Evolutionary conservation across 2,329 filamentous ascomycete genomes (phyloP).

Genomic region (Colletotrichum plurivorum): DNA sequence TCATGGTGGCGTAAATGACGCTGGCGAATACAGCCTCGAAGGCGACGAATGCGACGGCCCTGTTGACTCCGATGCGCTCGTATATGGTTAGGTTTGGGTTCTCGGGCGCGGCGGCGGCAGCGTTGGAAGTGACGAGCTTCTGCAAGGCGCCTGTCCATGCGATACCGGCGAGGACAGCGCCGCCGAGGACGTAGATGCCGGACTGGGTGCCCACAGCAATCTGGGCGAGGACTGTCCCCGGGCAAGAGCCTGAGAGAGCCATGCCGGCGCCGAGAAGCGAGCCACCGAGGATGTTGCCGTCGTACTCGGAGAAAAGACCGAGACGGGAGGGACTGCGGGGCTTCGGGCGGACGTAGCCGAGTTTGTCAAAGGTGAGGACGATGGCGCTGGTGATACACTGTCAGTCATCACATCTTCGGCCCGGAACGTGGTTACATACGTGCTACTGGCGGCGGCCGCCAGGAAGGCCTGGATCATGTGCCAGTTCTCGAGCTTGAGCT

Average conservation of each 20-base stretch:
- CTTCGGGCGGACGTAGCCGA: conserved; percentile 58
- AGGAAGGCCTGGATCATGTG: conserved; percentile 78
- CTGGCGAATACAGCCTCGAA: conserved; percentile 60
- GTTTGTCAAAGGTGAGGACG: conserved; percentile 60
- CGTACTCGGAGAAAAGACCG: conserved; percentile 67
- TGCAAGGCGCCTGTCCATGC: conserved; percentile 62
- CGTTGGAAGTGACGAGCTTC: conserved; percentile 49
- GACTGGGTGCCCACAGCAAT: conserved; percentile 66
- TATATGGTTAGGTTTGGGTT: conserved; percentile 51
- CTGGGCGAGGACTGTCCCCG: conserved; percentile 76
- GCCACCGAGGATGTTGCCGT: conserved; percentile 77
- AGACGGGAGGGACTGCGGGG: conserved; percentile 67
- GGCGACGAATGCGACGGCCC: conserved; percentile 52
- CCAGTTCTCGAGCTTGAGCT: conserved; percentile 73
- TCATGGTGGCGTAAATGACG: conserved; percentile 55
- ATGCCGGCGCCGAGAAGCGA: conserved; percentile 75
- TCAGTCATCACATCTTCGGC: conserved; percentile 37
- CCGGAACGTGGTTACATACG: conserved; percentile 58
- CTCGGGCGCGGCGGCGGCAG: conserved; percentile 45
- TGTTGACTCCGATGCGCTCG: conserved; percentile 57
- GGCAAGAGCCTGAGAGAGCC: conserved; percentile 75
- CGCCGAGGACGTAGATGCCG: conserved; percentile 66
- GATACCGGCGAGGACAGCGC: conserved; percentile 69
- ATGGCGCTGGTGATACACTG: conserved; percentile 53
- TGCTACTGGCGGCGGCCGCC: conserved; percentile 72